These are phyloP conservation scores for Fusarium mangiferae DNA, from an alignment of 2,329 filamentous ascomycete species.

Conservation along the genomic window DNA sequence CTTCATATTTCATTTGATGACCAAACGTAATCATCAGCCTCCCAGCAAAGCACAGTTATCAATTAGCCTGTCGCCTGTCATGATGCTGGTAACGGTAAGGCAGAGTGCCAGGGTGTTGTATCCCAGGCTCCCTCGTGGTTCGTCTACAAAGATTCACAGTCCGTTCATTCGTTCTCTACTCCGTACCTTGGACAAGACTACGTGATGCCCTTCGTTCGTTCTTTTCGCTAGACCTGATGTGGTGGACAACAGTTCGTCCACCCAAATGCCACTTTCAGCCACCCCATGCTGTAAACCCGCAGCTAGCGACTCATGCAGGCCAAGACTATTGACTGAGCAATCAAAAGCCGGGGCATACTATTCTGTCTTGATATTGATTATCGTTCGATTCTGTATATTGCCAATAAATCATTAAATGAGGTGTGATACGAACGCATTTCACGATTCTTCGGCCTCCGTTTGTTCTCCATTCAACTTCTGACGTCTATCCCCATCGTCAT, in stretches of 20 bases:
- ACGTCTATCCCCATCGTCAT: not conserved
- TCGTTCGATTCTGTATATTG: constrained; percentile 21
- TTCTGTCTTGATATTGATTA: not conserved
- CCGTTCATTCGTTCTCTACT: not conserved
- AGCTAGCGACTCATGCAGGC: constrained; percentile 32
- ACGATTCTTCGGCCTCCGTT: not conserved
- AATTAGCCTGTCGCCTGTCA: constrained; percentile 9
- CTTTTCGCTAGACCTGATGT: constrained; percentile 9
- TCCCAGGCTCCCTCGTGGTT: constrained; percentile 13
- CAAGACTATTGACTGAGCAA: constrained; percentile 24
- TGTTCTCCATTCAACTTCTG: not conserved
- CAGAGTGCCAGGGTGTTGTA: constrained; percentile 3
- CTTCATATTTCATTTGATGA: not conserved
- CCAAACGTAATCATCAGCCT: not conserved
- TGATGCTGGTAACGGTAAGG: not conserved
- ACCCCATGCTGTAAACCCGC: constrained; percentile 10
- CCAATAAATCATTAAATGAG: constrained; percentile 22
- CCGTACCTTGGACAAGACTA: not conserved
- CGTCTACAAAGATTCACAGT: not conserved
- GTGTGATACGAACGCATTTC: not conserved
- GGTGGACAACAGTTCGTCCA: constrained; percentile 15
- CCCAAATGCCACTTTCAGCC: constrained; percentile 9
- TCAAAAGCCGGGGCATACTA: constrained; percentile 3
- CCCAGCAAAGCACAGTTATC: not conserved
- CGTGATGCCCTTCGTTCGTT: not conserved